Evolutionary conservation across 2,329 filamentous ascomycete species (phyloP), one percentile per base, ranked within the genome.

Genomic region (Metarhizium guizhouense): DNA sequence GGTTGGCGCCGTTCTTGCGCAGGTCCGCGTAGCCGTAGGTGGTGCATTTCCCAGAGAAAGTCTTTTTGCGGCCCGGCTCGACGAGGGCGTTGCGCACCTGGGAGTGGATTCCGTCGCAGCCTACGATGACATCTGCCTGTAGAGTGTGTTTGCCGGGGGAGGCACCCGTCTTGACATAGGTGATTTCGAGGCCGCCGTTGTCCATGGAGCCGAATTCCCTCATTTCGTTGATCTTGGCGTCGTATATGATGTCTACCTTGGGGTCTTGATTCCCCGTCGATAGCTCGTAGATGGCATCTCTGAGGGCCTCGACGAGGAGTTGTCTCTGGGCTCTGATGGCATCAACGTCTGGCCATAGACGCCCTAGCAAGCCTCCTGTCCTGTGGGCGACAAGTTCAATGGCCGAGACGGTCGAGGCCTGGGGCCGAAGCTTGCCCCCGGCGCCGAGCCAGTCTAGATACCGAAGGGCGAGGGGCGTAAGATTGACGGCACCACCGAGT

Each of bases 401-500:
- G 40, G 61, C 61, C 5, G 56, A 54, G 47, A 62, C 56, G 13
- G 54, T 50, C 18, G 62, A 52, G 6, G 59, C 60, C 43, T 54
- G 59, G 1, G 58, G 50, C 0, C 64, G 60, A 20, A 67, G 25
- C 2, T 50, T 47, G 4, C 67, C 58, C 13, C 67, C 63, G 13
- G 74, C 65, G 30, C 71, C 71, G 6, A 78, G 63, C 18, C 67
- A 63, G 34, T 71, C 66, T 4, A 82, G 69, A 3, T 78, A 65
- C 2, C 73, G 68, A 5, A 77, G 65, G 10, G 74, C 73, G 55
- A 76, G 72, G 1, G 75, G 74, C 2, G 75, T 76, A n/a, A 77
- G 67, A 61, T 75, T 75, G 51, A 78, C 67, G 10, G 74, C 69
- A 61, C 77, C 69, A 60, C 74, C 67, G 59, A 76, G 74, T 0